These are phyloP conservation scores for Deinandra increscens DNA, from an alignment of 129 eudicot species.

Conservation along the genomic window DNA sequence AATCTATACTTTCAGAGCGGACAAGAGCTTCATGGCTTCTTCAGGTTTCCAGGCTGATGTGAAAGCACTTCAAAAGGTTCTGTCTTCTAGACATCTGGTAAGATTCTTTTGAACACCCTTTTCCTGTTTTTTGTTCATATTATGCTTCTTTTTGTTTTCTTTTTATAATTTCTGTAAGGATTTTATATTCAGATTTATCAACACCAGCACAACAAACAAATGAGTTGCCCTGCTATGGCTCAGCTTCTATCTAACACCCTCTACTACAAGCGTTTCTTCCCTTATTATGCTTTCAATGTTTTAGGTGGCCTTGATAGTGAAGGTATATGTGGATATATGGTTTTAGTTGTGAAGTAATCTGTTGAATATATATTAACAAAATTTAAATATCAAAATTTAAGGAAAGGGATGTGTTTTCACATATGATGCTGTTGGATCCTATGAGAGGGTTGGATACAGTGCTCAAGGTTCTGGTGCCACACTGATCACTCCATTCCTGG, in stretches of 20 bases:
- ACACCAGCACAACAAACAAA: constrained; percentile 98
- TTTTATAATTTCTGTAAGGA: not conserved
- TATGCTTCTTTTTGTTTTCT: not conserved
- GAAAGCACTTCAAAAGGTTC: constrained; percentile 89
- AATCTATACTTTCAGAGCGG: constrained; percentile 60
- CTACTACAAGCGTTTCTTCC: constrained; percentile 97
- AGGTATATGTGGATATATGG: constrained; percentile 42
- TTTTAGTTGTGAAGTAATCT: not conserved
- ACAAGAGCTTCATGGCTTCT: constrained; percentile 88
- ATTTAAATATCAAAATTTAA: constrained; percentile 16
- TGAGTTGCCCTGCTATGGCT: constrained; percentile 99
- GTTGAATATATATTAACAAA: constrained; percentile 5
- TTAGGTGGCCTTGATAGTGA: constrained; percentile 94
- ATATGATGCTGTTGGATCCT: constrained; percentile 98
- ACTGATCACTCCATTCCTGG: constrained; percentile 90
- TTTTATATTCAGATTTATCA: constrained; percentile 59
- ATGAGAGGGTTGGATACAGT: constrained; percentile 95
- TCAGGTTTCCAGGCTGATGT: constrained; percentile 99
- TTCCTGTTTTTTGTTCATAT: not conserved
- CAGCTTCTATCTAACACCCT: constrained; percentile 97
- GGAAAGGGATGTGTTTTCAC: constrained; percentile 98
- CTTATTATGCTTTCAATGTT: constrained; percentile 93
- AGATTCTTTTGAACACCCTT: constrained; percentile 20
- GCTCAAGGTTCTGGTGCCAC: constrained; percentile 97
- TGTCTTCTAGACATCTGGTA: constrained; percentile 92